A percentile compares a stretch with the other conserved stretches of the same genome.
phyloP scores from a whole-genome alignment of 1,284 basidiomycete genomes.

The Sanghuangporus weigelae region DNA sequence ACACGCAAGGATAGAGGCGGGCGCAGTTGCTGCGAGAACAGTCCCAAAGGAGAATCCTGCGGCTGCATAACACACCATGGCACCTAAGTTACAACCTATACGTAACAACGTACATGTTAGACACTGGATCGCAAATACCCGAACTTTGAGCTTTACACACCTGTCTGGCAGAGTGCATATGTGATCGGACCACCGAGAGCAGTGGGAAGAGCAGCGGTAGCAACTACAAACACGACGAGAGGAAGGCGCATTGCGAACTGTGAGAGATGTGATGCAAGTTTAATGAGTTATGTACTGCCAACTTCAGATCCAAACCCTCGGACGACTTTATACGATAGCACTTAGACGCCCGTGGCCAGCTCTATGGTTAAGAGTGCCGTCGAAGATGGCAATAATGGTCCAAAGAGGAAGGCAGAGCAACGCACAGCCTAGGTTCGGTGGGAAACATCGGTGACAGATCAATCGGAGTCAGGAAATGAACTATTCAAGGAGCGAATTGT shows the following conservation, averaged over 20 bases:
- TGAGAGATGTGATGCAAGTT: background rate
- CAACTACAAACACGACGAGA: slow-evolving; percentile 18
- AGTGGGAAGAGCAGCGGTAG: slow-evolving; percentile 19
- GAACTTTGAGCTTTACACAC: slow-evolving; percentile 23
- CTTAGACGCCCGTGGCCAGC: no score
- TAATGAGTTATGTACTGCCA: no score
- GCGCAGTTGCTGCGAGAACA: slow-evolving; percentile 35
- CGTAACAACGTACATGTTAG: no score
- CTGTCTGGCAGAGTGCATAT: slow-evolving; percentile 45
- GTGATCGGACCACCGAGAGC: slow-evolving; percentile 36
- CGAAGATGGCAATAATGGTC: no score
- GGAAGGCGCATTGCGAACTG: slow-evolving; percentile 18
- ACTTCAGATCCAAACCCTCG: background rate
- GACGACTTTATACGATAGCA: background rate
- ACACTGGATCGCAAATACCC: background rate
- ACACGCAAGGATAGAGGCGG: slow-evolving; percentile 44
- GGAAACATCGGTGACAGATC: no score
- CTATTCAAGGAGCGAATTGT: no score
- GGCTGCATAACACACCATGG: slow-evolving; percentile 46
- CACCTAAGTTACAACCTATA: slow-evolving; percentile 48
- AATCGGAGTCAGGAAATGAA: no score
- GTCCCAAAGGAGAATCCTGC: slow-evolving; percentile 49
- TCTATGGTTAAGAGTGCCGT: no score
- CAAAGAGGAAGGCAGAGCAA: no score
- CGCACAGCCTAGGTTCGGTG: no score